Conservation (phyloP, 345 rosid species). For the Camelina sativa region DNA sequence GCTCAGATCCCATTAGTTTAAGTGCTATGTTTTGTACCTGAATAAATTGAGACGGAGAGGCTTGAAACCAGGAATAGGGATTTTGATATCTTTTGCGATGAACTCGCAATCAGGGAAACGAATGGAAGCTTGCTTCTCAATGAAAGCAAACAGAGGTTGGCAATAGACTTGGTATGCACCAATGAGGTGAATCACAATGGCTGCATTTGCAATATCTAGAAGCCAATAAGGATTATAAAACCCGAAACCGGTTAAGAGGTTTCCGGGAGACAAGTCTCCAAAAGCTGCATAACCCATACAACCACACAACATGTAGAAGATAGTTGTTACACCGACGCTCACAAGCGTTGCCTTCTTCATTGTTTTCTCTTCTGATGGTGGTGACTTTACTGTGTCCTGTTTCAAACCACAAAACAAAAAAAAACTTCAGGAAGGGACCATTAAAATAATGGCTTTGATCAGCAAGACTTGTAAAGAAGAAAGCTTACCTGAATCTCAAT, state of each 20-base stretch:
- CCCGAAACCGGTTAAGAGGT: conserved; percentile 86
- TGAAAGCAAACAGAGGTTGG: conserved; percentile 84
- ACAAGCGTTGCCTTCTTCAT: conserved; percentile 79
- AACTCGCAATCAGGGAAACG: conserved; percentile 61
- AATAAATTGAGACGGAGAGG: conserved; percentile 64
- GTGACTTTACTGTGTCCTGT: conserved; percentile 51
- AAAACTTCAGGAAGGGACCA: background rate
- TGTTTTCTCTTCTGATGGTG: conserved; percentile 88
- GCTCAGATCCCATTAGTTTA: background rate
- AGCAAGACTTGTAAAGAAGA: conserved; percentile 9
- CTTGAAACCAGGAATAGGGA: conserved; percentile 57
- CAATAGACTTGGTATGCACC: conserved; percentile 96
- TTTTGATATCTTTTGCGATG: conserved; percentile 59
- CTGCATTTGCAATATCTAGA: conserved; percentile 86
- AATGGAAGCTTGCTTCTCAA: conserved; percentile 58
- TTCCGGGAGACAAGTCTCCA: conserved; percentile 81
- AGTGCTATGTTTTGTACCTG: conserved; percentile 38
- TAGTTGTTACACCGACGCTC: conserved; percentile 72
- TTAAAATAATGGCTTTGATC: background rate
- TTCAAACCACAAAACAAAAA: background rate
- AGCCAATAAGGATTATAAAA: conserved; percentile 91
- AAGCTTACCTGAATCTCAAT: conserved; percentile 50
- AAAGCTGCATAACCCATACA: conserved; percentile 93
- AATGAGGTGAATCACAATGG: conserved; percentile 80
- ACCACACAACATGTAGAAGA: conserved; percentile 90